Conservation (phyloP, 208 protist species). For the Trypanosoma avium region DNA sequence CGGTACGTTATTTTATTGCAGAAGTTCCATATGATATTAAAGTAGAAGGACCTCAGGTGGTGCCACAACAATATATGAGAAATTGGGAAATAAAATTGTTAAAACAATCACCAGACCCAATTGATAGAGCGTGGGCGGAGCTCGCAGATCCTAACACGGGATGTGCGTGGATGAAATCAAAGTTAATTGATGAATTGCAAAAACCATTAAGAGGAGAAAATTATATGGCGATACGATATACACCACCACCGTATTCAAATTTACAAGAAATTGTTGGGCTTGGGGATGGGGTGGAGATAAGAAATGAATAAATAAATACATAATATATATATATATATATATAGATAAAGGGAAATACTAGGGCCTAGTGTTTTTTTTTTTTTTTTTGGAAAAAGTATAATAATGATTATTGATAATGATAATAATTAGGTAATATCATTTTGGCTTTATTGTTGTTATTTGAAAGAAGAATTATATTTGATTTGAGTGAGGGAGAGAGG, state of each 20-base stretch:
- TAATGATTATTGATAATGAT: too few relatives aligned
- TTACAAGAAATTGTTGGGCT: slow-evolving; percentile 65
- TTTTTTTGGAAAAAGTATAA: too few relatives aligned
- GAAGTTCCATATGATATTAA: slow-evolving; percentile 81
- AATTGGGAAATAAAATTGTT: slow-evolving; percentile 80
- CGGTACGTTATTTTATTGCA: slow-evolving; percentile 87
- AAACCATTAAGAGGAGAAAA: slow-evolving; percentile 70
- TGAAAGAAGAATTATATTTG: too few relatives aligned
- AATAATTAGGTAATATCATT: too few relatives aligned
- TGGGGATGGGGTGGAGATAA: slow-evolving; percentile 6
- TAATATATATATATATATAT: neutral
- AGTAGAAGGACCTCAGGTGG: slow-evolving; percentile 79
- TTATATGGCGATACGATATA: slow-evolving; percentile 89
- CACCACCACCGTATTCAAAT: slow-evolving; percentile 76
- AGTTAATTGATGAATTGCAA: slow-evolving; percentile 87
- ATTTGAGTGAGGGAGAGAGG: too few relatives aligned
- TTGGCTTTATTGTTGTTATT: too few relatives aligned
- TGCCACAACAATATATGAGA: slow-evolving; percentile 73
- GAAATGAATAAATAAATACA: slow-evolving; percentile 3
- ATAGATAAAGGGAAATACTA: neutral
- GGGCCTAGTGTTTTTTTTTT: too few relatives aligned
- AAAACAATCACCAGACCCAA: slow-evolving; percentile 85
- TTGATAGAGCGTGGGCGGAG: slow-evolving; percentile 86
- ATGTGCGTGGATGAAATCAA: slow-evolving; percentile 79
- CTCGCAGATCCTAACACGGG: slow-evolving; percentile 80